Conservation (phyloP, 208 protist species). For the Strigomonas oncopelti region DNA sequence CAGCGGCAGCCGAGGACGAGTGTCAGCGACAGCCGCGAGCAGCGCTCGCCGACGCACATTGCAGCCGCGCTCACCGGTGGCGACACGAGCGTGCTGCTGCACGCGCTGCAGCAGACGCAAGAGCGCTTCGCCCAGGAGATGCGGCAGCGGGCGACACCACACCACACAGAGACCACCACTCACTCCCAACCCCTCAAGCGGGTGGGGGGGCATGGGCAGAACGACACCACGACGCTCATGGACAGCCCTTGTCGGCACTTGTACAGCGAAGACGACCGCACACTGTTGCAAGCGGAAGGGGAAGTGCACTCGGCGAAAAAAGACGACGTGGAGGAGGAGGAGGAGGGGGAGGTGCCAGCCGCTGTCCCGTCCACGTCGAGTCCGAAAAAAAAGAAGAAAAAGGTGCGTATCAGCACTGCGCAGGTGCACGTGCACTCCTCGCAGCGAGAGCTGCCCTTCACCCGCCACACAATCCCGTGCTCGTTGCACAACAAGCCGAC, state of each 20-base stretch:
- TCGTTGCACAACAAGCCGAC: constrained; percentile 6
- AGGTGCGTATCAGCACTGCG: background rate
- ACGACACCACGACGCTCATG: background rate
- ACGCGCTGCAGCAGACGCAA: constrained; percentile 5
- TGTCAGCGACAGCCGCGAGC: background rate
- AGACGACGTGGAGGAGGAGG: background rate
- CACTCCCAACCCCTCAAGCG: background rate
- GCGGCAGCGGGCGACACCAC: background rate
- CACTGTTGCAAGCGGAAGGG: background rate
- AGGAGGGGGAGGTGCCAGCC: background rate
- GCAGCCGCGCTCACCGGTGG: background rate
- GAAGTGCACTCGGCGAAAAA: background rate
- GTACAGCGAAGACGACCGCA: background rate
- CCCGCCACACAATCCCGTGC: constrained; percentile 16
- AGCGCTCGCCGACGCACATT: constrained; percentile 6
- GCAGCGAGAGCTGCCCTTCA: background rate
- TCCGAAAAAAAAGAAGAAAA: background rate
- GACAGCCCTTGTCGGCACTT: background rate
- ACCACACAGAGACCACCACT: background rate
- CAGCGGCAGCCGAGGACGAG: background rate
- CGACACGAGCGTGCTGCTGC: constrained; percentile 1
- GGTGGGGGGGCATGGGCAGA: background rate
- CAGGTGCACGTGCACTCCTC: no score
- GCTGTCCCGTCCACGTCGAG: background rate
- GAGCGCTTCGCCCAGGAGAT: background rate